Conservation (phyloP, 2,329 filamentous ascomycete species). For the Colletotrichum coccodes region DNA sequence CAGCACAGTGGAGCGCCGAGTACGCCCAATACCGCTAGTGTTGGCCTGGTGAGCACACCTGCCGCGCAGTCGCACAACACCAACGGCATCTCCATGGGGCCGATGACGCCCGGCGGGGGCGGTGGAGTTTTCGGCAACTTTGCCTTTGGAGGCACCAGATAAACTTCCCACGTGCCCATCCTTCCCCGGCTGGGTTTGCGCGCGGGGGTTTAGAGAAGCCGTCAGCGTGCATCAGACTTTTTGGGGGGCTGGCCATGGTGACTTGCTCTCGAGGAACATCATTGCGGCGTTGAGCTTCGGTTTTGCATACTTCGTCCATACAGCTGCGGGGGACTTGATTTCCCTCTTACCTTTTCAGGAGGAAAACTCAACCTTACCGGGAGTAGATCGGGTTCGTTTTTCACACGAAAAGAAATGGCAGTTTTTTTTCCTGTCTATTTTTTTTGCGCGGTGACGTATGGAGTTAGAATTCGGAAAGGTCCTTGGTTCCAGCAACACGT, state of each 20-base stretch:
- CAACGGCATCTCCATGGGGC: conserved; percentile 68
- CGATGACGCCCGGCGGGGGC: conserved; percentile 81
- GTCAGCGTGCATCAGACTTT: neutral
- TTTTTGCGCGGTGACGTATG: conserved; percentile 13
- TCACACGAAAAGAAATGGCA: neutral
- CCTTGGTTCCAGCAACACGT: conserved; percentile 29
- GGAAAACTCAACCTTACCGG: conserved; percentile 6
- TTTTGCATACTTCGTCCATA: conserved; percentile 20
- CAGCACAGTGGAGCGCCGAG: conserved; percentile 62
- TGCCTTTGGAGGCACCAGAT: conserved; percentile 57
- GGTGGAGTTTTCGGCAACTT: conserved; percentile 83
- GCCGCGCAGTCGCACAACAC: conserved; percentile 63
- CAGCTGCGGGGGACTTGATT: neutral
- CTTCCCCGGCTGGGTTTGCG: neutral
- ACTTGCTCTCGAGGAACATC: neutral
- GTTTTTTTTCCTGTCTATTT: conserved; percentile 3
- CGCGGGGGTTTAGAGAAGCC: neutral
- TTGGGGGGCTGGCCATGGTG: conserved; percentile 22
- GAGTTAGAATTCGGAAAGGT: conserved; percentile 29
- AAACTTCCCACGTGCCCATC: neutral
- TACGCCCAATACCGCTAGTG: conserved; percentile 75
- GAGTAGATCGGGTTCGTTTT: neutral
- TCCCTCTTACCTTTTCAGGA: neutral
- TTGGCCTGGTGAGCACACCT: conserved; percentile 59
- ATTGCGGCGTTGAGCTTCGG: conserved; percentile 6